Base-by-base conservation (phyloP, 2,329 filamentous ascomycete genomes). In the Diaporthe sp. region DNA sequence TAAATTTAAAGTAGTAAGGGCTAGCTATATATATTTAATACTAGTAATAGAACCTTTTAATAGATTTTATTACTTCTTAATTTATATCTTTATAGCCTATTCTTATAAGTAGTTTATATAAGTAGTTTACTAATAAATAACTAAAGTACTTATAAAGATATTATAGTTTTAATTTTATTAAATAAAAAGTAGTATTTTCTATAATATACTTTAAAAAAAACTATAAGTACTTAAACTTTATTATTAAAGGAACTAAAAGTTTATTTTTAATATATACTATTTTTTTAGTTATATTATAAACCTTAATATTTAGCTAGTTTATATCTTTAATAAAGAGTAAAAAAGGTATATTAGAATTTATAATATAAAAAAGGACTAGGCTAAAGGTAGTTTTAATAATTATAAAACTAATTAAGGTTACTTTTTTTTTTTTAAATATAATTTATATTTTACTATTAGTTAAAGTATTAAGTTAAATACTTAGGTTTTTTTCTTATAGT, bases 71-170 rank as follows among this genome's bases (percentile, higher is more conserved):
- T 42, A 42, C 15, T 42, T 12, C 15, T 42, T 42, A 13, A 42
- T 42, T 17, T 42, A 42, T 42, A 42, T 30, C 30, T 55, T 55
- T 55, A 55, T 55, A 30, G 9, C 19, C 25, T 52, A 38, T 10
- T 38, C 10, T 6, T 38, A 3, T 52, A 42, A 52, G 10, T 9
- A 52, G 15, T 50, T 52, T 52, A 12, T 52, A 52, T 4, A 52
- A 52, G n/a, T 50, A 52, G 30, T 52, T 52, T 52, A 52, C 9
- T 19, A 54, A 52, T 52, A 50, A 54, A 33, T 68, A 68, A n/a
- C 13, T 28, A 38, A 38, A 38, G 35, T 38, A 10, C 35, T 25
- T 25, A 52, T 52, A 52, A 7, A 25, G 8, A 4, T 52, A 52
- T 9, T 25, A 52, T 25, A 52, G 22, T 25, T 52, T 9, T 52